These are phyloP conservation scores for Candida takata DNA, from an alignment of 805 yeast species.

Conservation along the genomic window DNA sequence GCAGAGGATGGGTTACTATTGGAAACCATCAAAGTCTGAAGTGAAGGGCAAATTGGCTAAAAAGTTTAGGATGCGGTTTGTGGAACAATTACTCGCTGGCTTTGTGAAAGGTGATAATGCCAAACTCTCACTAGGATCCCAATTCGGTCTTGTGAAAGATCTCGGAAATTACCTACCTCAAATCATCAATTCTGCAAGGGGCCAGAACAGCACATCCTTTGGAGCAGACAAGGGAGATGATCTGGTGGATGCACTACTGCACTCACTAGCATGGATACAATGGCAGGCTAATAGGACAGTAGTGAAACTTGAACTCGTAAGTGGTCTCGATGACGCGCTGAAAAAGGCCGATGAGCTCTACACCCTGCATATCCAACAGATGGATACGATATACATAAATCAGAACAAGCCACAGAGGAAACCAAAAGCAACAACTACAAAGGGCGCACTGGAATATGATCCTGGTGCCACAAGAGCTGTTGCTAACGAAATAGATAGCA, in stretches of 20 bases:
- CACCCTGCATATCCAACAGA: conserved; percentile 5
- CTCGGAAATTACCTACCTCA: background rate
- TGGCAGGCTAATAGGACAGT: conserved; percentile 23
- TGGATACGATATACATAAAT: conserved; percentile 3
- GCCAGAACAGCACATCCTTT: background rate
- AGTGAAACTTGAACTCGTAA: conserved; percentile 15
- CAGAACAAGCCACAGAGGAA: background rate
- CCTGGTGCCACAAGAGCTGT: conserved; percentile 1
- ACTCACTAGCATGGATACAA: conserved; percentile 19
- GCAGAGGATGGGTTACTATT: conserved; percentile 17
- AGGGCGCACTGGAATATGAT: background rate
- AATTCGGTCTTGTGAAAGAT: background rate
- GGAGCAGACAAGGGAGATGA: conserved; percentile 22
- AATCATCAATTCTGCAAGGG: background rate
- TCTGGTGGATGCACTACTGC: conserved; percentile 20
- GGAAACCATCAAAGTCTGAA: conserved; percentile 12
- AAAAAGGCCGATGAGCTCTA: conserved; percentile 14
- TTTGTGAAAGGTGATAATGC: background rate
- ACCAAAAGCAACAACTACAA: background rate
- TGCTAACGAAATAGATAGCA: background rate
- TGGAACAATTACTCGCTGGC: conserved; percentile 10
- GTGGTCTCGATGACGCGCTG: conserved; percentile 14
- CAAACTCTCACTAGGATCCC: background rate
- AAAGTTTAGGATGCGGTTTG: conserved; percentile 12
- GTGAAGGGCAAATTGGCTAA: conserved; percentile 10